These are phyloP conservation scores for Kalanchoe fedtschenkoi DNA, from an alignment of 164 flowering plant species.

Conservation along the genomic window DNA sequence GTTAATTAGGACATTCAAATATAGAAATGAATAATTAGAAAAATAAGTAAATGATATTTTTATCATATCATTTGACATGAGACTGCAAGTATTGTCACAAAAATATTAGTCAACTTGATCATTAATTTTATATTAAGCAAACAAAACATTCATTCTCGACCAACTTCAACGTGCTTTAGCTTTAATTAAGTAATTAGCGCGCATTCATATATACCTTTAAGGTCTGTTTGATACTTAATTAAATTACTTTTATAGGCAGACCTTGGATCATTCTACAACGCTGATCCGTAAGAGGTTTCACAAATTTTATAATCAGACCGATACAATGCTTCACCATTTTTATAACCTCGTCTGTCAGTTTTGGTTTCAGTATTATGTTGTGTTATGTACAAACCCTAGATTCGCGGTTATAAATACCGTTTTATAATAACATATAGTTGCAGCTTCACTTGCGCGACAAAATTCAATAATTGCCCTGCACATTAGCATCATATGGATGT, in stretches of 20 bases:
- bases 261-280: no score
- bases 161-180: no score
- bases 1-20: no score
- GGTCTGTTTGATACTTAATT: no score
- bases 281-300: neutral
- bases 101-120: no score
- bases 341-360: neutral
- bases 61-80: no score
- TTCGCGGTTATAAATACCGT: neutral
- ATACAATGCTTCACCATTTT: neutral
- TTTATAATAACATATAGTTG: neutral
- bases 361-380: neutral
- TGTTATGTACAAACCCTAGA: conserved; percentile 1
- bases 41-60: no score
- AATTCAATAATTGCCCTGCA: neutral
- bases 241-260: no score
- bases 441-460: neutral
- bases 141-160: neutral
- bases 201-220: no score
- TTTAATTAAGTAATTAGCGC: no score
- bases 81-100: no score
- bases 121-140: neutral
- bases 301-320: neutral
- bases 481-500: neutral
- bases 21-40: no score